Percentiles rank a stretch among this genome's conserved stretches.
Conservation (phyloP, 495 filamentous ascomycete genomes). For the Letharia columbiana region DNA sequence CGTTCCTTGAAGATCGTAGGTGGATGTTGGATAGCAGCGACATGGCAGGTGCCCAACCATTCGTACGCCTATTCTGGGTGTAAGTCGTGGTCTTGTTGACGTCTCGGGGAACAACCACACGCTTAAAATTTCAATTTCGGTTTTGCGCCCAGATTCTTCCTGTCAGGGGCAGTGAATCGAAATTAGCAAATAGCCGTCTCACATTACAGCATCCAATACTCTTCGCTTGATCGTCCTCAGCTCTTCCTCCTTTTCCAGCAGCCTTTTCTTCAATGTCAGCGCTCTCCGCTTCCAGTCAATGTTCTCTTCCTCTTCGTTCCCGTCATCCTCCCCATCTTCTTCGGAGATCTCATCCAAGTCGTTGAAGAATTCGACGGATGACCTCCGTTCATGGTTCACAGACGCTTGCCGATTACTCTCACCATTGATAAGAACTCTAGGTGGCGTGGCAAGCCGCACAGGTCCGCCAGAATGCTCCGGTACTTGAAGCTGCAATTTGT, state of each 20-base stretch:
- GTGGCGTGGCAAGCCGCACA: slow-evolving; percentile 71
- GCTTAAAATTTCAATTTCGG: background rate
- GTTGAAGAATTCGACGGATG: slow-evolving; percentile 27
- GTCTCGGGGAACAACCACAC: background rate
- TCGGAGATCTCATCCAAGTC: slow-evolving; percentile 22
- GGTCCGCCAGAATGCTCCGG: slow-evolving; percentile 64
- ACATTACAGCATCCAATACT: slow-evolving; percentile 51
- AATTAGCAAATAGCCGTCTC: background rate
- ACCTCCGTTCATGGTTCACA: slow-evolving; percentile 26
- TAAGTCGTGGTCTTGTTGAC: background rate
- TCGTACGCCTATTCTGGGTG: background rate
- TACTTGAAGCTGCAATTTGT: slow-evolving; percentile 69
- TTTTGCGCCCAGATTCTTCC: background rate
- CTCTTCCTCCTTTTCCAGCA: slow-evolving; percentile 44
- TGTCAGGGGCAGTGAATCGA: background rate
- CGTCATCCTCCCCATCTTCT: slow-evolving; percentile 31
- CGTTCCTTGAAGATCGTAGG: background rate
- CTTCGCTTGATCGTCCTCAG: slow-evolving; percentile 44
- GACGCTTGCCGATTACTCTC: slow-evolving; percentile 35
- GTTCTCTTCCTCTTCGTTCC: slow-evolving; percentile 30
- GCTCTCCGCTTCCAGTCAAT: slow-evolving; percentile 24
- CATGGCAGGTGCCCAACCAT: background rate
- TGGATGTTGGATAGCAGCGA: background rate
- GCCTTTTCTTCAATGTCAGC: slow-evolving; percentile 39
- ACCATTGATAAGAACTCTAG: slow-evolving; percentile 61